Percentiles rank a stretch among this genome's conserved stretches.
Conservation (phyloP, 2,329 filamentous ascomycete genomes). For the Fusarium nelsonii region DNA sequence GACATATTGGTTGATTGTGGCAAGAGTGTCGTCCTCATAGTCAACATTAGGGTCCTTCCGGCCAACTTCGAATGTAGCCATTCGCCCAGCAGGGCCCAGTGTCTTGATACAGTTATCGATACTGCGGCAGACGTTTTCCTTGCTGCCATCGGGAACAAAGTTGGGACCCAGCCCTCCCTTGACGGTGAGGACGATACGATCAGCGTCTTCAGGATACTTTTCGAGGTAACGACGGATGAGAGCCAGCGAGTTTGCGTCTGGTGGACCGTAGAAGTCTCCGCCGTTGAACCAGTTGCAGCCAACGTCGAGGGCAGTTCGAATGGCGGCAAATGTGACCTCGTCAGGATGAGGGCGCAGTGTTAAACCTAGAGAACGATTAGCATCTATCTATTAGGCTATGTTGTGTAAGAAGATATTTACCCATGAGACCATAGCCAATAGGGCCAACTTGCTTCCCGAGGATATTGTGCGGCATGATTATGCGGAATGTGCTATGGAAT, state of each 20-base stretch:
- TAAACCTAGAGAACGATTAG: constrained; percentile 36
- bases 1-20: constrained; percentile 59
- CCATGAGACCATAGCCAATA: constrained; percentile 47
- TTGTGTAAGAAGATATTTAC: constrained; percentile 31
- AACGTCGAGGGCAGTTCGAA: constrained; percentile 62
- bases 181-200: constrained; percentile 69
- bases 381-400: constrained; percentile 34
- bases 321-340: constrained; percentile 62
- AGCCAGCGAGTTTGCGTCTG: constrained; percentile 65
- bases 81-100: constrained; percentile 56
- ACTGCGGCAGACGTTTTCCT: constrained; percentile 64
- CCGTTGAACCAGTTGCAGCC: constrained; percentile 66
- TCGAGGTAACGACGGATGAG: constrained; percentile 71
- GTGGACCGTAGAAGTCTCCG: constrained; percentile 71
- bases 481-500: not conserved
- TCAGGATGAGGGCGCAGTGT: constrained; percentile 37
- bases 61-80: constrained; percentile 70
- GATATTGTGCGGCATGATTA: constrained; percentile 44
- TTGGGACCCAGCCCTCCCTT: constrained; percentile 65
- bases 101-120: constrained; percentile 64
- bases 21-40: constrained; percentile 58
- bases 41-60: constrained; percentile 66
- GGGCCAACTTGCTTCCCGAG: constrained; percentile 41
- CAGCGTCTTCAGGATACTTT: constrained; percentile 70
- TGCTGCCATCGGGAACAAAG: constrained; percentile 61